These are phyloP conservation scores for Omphalotus olearius DNA, from an alignment of 1,284 basidiomycete species.

Conservation along the genomic window DNA sequence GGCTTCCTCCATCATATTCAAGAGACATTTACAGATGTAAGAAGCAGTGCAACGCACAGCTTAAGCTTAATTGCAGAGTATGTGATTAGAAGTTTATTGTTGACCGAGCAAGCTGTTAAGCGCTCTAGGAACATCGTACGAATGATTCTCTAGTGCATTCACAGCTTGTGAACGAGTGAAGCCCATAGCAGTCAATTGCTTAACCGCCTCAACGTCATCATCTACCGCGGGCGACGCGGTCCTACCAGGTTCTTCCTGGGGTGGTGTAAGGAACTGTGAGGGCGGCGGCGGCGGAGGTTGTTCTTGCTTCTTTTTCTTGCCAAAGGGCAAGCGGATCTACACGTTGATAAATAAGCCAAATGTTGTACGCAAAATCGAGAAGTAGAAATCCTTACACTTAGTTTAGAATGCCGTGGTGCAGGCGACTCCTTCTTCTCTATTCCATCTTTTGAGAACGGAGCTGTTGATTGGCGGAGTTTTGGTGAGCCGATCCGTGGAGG, in stretches of 20 bases:
- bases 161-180: slow-evolving; percentile 79
- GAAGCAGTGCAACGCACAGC: not conserved
- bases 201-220: slow-evolving; percentile 76
- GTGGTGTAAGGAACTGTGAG: slow-evolving; percentile 39
- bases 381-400: slow-evolving; percentile 55
- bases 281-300: slow-evolving; percentile 42
- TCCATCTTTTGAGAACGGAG: slow-evolving; percentile 52
- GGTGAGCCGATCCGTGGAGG: slow-evolving; percentile 53
- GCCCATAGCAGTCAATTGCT: slow-evolving; percentile 77
- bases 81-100: slow-evolving; percentile 1
- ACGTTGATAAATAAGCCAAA: not conserved
- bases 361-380: slow-evolving; percentile 7
- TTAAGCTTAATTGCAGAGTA: not conserved
- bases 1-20: too few species aligned
- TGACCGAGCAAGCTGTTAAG: slow-evolving; percentile 62
- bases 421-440: slow-evolving; percentile 41
- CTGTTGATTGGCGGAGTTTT: slow-evolving; percentile 35
- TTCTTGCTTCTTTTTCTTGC: slow-evolving; percentile 59
- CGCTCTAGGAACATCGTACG: slow-evolving; percentile 71
- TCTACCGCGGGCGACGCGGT: slow-evolving; percentile 51
- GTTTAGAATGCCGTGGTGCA: slow-evolving; percentile 57
- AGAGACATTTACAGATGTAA: not conserved
- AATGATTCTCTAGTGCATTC: slow-evolving; percentile 68
- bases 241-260: slow-evolving; percentile 43
- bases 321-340: slow-evolving; percentile 76